These are phyloP conservation scores for Nannochloropsis salina DNA, from an alignment of 108 stramenopile species.

Conservation along the genomic window DNA sequence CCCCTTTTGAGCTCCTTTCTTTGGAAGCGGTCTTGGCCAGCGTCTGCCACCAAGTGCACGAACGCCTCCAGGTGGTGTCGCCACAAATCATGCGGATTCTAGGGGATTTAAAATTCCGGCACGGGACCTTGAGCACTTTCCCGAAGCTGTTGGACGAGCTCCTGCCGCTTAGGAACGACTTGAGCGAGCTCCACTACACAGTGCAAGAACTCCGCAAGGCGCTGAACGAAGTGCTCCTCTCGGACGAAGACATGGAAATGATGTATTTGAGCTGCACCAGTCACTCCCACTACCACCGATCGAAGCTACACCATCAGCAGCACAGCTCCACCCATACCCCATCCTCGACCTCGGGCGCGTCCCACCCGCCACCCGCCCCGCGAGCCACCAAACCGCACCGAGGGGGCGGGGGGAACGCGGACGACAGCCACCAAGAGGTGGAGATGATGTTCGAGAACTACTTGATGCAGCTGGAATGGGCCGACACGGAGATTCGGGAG, in stretches of 20 bases:
- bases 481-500: constrained; percentile 37
- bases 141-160: constrained; percentile 43
- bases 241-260: constrained; percentile 52
- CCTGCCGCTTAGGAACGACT: constrained; percentile 46
- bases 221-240: constrained; percentile 48
- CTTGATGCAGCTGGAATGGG: constrained; percentile 43
- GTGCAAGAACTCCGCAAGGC: constrained; percentile 42
- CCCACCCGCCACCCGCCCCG: too few species aligned
- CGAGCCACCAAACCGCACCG: not conserved
- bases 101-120: not conserved
- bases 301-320: not conserved
- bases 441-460: constrained; percentile 56
- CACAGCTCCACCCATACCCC: not conserved
- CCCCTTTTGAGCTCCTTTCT: constrained; percentile 36
- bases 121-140: constrained; percentile 24
- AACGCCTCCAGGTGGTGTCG: not conserved
- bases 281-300: too few species aligned
- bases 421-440: constrained; percentile 37
- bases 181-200: constrained; percentile 48
- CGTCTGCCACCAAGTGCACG: constrained; percentile 18
- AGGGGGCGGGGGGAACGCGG: constrained; percentile 23
- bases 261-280: constrained; percentile 41
- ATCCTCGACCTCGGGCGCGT: not conserved
- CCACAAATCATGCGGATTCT: constrained; percentile 20
- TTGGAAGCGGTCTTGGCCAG: constrained; percentile 38